phyloP scores from a whole-genome alignment of 2,329 filamentous ascomycete genomes.

The Ophiosphaerella herpotricha region DNA sequence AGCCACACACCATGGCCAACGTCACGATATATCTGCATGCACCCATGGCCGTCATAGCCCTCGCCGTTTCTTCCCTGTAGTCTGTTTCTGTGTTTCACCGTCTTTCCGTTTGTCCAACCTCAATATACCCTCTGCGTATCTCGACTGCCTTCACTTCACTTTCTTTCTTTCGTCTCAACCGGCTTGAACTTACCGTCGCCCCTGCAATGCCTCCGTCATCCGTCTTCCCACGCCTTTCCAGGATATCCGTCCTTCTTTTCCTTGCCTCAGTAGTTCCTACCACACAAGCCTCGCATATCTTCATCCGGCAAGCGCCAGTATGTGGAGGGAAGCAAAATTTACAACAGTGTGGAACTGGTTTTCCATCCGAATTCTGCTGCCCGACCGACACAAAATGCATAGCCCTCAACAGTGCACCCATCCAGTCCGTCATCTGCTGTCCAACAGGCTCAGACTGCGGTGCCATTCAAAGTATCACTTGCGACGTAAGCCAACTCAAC shows the following conservation, averaged over 20 bases:
- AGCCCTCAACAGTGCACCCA: slow-evolving; percentile 61
- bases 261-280: slow-evolving; percentile 33
- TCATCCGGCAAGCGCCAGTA: slow-evolving; percentile 41
- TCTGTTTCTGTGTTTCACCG: slow-evolving; percentile 3
- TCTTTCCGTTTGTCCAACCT: slow-evolving; percentile 1
- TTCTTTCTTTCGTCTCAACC: slow-evolving; percentile 3
- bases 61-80: slow-evolving; percentile 5
- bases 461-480: slow-evolving; percentile 67
- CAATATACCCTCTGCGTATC: background rate
- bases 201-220: slow-evolving; percentile 36
- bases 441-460: slow-evolving; percentile 62
- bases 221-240: slow-evolving; percentile 33
- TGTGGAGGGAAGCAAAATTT: slow-evolving; percentile 58
- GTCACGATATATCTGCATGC: slow-evolving; percentile 23
- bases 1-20: slow-evolving; percentile 10
- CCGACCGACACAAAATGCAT: slow-evolving; percentile 59
- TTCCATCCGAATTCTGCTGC: slow-evolving; percentile 73
- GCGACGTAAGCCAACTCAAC: slow-evolving; percentile 67
- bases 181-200: background rate
- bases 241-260: slow-evolving; percentile 39
- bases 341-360: slow-evolving; percentile 57
- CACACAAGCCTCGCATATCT: slow-evolving; percentile 33
- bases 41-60: too few relatives aligned
- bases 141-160: slow-evolving; percentile 8
- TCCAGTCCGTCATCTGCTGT: slow-evolving; percentile 73